These are phyloP conservation scores for Paraphaeosphaeria minitans DNA, from an alignment of 2,329 filamentous ascomycete species.

Conservation along the genomic window DNA sequence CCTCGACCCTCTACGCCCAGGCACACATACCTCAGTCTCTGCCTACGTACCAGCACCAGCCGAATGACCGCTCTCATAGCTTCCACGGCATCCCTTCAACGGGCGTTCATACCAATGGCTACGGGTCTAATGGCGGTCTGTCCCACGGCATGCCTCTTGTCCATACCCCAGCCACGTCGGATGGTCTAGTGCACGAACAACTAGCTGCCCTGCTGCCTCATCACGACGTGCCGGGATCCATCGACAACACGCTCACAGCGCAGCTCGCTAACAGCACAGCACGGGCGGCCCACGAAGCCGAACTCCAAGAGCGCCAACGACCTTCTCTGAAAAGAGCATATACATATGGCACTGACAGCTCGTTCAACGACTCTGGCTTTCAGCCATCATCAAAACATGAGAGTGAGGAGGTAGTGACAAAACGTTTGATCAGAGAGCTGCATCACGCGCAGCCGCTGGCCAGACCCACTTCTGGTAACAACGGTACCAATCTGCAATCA, in stretches of 20 bases:
- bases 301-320: conserved; percentile 24
- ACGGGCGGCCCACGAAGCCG: conserved; percentile 23
- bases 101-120: conserved; percentile 5
- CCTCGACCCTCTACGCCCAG: conserved; percentile 40
- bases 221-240: conserved; percentile 31
- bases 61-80: conserved; percentile 26
- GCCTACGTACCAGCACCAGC: conserved; percentile 27
- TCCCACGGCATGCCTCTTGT: conserved; percentile 24
- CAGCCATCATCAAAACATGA: conserved; percentile 27
- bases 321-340: conserved; percentile 36
- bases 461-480: conserved; percentile 15
- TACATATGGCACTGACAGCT: conserved; percentile 43
- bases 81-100: conserved; percentile 23
- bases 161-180: conserved; percentile 27
- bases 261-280: conserved; percentile 28
- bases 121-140: conserved; percentile 11
- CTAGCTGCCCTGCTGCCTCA: conserved; percentile 37
- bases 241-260: conserved; percentile 36
- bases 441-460: conserved; percentile 25
- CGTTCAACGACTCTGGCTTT: conserved; percentile 40
- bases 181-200: conserved; percentile 37
- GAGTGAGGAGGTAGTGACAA: conserved; percentile 29
- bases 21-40: conserved; percentile 29
- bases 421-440: conserved; percentile 32
- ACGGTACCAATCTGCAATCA: conserved; percentile 16